Evolutionary conservation across 2,329 filamentous ascomycete genomes (phyloP).

Genomic region (Tolypocladium inflatum): DNA sequence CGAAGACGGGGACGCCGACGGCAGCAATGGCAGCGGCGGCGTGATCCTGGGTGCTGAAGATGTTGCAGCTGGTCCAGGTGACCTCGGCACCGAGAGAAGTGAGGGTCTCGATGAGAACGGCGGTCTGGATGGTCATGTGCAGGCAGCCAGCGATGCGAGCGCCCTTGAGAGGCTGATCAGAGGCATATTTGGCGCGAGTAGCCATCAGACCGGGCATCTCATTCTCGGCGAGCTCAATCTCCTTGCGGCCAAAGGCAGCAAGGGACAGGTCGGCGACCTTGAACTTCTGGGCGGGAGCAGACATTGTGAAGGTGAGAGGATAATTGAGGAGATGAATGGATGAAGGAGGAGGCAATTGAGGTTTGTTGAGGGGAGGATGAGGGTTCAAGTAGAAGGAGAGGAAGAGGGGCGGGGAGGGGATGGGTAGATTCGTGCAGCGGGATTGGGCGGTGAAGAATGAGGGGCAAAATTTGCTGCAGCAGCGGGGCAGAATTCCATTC

Average conservation of each 20-base stretch:
- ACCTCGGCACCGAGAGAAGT: constrained; percentile 91
- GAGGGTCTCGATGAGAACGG: constrained; percentile 98
- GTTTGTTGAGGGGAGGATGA: constrained; percentile 11
- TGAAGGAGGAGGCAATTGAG: constrained; percentile 7
- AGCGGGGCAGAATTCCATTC: neutral
- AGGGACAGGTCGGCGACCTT: constrained; percentile 98
- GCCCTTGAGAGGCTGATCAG: constrained; percentile 87
- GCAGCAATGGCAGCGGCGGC: constrained; percentile 96
- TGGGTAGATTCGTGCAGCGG: constrained; percentile 4
- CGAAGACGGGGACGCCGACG: constrained; percentile 75
- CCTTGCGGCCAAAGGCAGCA: constrained; percentile 95
- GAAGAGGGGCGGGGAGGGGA: constrained; percentile 1
- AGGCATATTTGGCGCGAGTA: constrained; percentile 83
- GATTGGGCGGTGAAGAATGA: constrained; percentile 6
- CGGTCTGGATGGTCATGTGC: constrained; percentile 99
- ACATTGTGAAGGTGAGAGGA: constrained; percentile 34
- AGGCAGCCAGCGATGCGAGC: constrained; percentile 95
- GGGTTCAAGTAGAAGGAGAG: constrained; percentile 9
- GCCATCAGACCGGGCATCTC: constrained; percentile 98
- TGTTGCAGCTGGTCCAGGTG: constrained; percentile 99
- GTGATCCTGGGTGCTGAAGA: constrained; percentile 99
- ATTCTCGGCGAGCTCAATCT: constrained; percentile 95
- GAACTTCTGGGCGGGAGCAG: constrained; percentile 84
- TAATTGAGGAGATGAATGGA: constrained; percentile 6
- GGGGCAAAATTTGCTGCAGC: constrained; percentile 5